phyloP scores from a whole-genome alignment of 2,329 filamentous ascomycete species.

The Huntiella abstrusa region DNA sequence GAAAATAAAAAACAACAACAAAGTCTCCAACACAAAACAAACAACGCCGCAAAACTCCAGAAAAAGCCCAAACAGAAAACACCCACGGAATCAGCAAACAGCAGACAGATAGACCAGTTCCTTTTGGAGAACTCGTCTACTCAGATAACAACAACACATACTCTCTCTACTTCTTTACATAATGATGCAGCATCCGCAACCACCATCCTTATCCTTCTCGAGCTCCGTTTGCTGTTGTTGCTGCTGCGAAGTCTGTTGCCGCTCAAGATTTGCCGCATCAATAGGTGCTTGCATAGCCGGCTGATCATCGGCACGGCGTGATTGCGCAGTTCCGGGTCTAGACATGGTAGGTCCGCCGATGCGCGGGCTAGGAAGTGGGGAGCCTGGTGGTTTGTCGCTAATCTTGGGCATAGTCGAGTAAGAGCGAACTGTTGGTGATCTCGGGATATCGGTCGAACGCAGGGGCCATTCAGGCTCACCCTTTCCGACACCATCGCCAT shows the following conservation, averaged over 20 bases:
- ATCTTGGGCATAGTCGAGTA: slow-evolving; percentile 49
- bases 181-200: slow-evolving; percentile 32
- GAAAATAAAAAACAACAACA: slow-evolving; percentile 1
- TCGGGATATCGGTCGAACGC: slow-evolving; percentile 21
- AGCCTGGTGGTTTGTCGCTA: slow-evolving; percentile 19
- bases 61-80: slow-evolving; percentile 3
- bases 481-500: background rate
- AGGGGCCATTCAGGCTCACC: slow-evolving; percentile 32
- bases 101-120: background rate
- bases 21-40: background rate
- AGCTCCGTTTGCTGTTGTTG: slow-evolving; percentile 15
- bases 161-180: slow-evolving; percentile 20
- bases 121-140: too few relatives aligned
- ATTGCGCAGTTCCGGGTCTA: slow-evolving; percentile 2
- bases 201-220: slow-evolving; percentile 22
- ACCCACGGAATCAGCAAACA: slow-evolving; percentile 1
- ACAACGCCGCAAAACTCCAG: background rate
- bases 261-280: background rate
- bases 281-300: background rate
- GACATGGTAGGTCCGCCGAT: slow-evolving; percentile 1
- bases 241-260: slow-evolving; percentile 20
- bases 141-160: background rate
- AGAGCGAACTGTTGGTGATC: slow-evolving; percentile 28
- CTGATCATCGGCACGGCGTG: background rate
- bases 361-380: slow-evolving; percentile 20